These are phyloP conservation scores for Torulaspora quercuum DNA, from an alignment of 805 yeast genomes.

Conservation along the genomic window DNA sequence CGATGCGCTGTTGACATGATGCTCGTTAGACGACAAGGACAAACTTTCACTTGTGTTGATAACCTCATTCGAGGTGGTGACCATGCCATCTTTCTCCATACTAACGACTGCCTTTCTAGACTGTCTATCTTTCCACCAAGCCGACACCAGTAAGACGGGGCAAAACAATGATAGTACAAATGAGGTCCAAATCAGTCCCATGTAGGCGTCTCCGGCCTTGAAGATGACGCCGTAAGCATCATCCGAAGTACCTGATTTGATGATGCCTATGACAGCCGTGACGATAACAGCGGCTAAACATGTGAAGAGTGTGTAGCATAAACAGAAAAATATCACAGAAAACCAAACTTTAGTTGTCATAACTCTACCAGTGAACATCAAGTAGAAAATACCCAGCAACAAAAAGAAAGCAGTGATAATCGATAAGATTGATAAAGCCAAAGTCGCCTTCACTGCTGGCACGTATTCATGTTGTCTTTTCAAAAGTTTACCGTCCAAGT, in stretches of 20 bases:
- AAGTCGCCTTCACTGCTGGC: conserved; percentile 33
- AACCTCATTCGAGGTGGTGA: neutral
- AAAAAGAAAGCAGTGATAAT: conserved; percentile 27
- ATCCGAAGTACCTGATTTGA: conserved; percentile 33
- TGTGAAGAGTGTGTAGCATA: conserved; percentile 24
- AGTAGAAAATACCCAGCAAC: conserved; percentile 15
- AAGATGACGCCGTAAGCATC: conserved; percentile 33
- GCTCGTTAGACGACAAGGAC: conserved; percentile 6
- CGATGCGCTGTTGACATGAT: conserved; percentile 1
- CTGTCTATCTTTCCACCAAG: conserved; percentile 6
- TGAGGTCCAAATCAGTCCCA: conserved; percentile 34
- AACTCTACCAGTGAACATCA: conserved; percentile 10
- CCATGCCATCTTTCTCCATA: neutral
- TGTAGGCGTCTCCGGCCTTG: conserved; percentile 25
- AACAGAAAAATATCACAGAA: conserved; percentile 16
- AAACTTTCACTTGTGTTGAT: conserved; percentile 3
- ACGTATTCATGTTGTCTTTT: conserved; percentile 32
- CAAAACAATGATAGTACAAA: conserved; percentile 27
- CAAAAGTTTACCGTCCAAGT: conserved; percentile 32
- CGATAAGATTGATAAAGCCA: conserved; percentile 30
- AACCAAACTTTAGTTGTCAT: conserved; percentile 19
- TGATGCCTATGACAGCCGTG: conserved; percentile 30
- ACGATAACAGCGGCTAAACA: conserved; percentile 31
- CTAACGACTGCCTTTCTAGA: neutral
- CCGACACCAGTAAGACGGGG: conserved; percentile 15